Percentiles rank a stretch among this genome's conserved stretches.
These are phyloP conservation scores for Marasmius tenuissimus DNA, from an alignment of 1,284 basidiomycete species.

Conservation along the genomic window DNA sequence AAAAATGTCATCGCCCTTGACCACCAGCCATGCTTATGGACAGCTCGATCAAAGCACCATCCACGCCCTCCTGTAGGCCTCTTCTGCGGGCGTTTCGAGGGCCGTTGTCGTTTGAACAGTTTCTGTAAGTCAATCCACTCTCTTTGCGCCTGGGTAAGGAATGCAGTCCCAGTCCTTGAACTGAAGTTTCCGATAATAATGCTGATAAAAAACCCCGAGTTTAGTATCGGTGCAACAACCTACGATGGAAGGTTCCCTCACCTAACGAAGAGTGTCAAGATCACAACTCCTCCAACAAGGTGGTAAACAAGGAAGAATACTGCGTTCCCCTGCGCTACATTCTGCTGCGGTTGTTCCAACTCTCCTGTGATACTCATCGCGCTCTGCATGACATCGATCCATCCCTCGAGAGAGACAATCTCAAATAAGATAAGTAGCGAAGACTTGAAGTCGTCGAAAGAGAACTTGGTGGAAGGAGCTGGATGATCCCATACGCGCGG, in stretches of 20 bases:
- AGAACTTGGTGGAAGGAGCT: constrained; percentile 80
- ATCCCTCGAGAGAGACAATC: constrained; percentile 94
- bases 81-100: constrained; percentile 76
- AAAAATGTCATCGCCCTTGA: constrained; percentile 79
- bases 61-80: constrained; percentile 62
- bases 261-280: constrained; percentile 88
- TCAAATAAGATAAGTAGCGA: constrained; percentile 94
- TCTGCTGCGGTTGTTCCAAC: constrained; percentile 69
- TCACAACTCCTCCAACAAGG: constrained; percentile 88
- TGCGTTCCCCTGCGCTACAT: constrained; percentile 79
- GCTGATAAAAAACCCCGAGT: constrained; percentile 39
- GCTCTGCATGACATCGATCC: constrained; percentile 89
- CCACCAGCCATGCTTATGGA: constrained; percentile 96
- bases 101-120: constrained; percentile 84
- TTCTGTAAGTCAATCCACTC: constrained; percentile 96
- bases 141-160: constrained; percentile 85
- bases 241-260: constrained; percentile 31
- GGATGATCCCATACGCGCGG: constrained; percentile 93
- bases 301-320: constrained; percentile 96
- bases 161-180: constrained; percentile 80
- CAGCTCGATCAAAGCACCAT: constrained; percentile 94
- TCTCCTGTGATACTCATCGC: constrained; percentile 80
- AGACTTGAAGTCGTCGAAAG: constrained; percentile 87
- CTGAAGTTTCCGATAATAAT: constrained; percentile 97
- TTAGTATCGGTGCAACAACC: background rate